A percentile compares a stretch with the other conserved stretches of the same genome.
Conservation (phyloP, 2,329 filamentous ascomycete species). For the Arthrobotrys conoides region DNA sequence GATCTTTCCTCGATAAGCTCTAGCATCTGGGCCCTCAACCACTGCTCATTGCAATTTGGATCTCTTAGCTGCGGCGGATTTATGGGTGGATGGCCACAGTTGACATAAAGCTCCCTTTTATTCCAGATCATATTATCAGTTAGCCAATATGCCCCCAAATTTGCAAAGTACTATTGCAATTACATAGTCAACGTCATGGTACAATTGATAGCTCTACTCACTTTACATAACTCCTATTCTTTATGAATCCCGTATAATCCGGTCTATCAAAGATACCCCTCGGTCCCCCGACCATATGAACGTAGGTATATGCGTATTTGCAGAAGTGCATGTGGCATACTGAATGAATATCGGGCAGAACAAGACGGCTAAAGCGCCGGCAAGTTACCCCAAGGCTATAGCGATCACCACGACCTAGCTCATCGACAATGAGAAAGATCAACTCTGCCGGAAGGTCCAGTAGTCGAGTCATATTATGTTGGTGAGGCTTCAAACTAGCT, state of each 20-base stretch:
- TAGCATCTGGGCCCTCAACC: too few species aligned
- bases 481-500: too few species aligned
- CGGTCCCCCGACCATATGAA: background rate
- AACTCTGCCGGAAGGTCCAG: slow-evolving; percentile 6
- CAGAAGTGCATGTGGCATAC: slow-evolving; percentile 1
- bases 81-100: too few species aligned
- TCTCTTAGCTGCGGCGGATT: background rate
- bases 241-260: background rate
- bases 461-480: background rate
- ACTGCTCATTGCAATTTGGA: too few species aligned
- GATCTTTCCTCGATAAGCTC: background rate
- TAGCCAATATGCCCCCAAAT: background rate
- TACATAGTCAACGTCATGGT: too few species aligned
- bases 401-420: background rate
- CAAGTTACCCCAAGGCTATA: background rate
- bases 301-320: background rate
- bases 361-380: background rate
- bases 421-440: background rate
- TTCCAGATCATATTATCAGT: background rate
- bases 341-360: background rate
- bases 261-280: background rate
- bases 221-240: background rate
- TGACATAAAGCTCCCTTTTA: background rate
- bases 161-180: too few species aligned
- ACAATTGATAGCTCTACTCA: too few species aligned